Base-by-base conservation (phyloP, 1,284 basidiomycete species). In the Cutaneotrichosporon cutaneum region DNA sequence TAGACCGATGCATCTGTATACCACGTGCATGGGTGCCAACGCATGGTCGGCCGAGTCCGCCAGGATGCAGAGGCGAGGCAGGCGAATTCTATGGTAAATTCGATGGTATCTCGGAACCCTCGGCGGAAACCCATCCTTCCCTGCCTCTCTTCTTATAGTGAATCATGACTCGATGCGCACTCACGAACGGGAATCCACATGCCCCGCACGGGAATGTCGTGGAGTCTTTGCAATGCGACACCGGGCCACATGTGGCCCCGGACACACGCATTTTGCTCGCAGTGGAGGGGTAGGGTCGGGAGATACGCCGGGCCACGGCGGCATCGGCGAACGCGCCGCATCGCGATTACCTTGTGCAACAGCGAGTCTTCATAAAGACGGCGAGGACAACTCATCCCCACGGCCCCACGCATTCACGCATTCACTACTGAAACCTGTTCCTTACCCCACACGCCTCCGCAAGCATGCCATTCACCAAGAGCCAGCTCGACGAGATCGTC, bases 401-500 rank as follows among this genome's bases (percentile, higher is more conserved):
- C n/a, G n/a, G n/a, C n/a, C n/a, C 18, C 11, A 21, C 14, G 18
- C 32, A 52, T 13, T n/a, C 14, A n/a, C 18, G n/a, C n/a, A n/a
- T n/a, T n/a, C n/a, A n/a, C n/a, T n/a, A n/a, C 27, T 21, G 30
- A 21, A 21, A 4, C n/a, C 22, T n/a, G 45, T 47, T 33, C 32
- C 13, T n/a, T 16, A 4, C 50, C 30, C 13, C 50, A 18, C n/a
- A 52, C 48, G 4, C 14, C 13, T 24, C 45, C 13, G 10, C 18
- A n/a, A 39, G 11, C 55, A 67, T 67, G 66, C 58, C 62, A 4
- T 67, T 66, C 51, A 64, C 65, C 8, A 48, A 62, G 55, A 52
- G 58, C 47, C 60, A 67, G 58, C 63, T 69, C 14, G 58, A 66
- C 53, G 61, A 65, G 14, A 63, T 67, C 52, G 65, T 66, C 44